A percentile compares a stretch with the other conserved stretches of the same genome.
These are phyloP conservation scores for Xylaria arbuscula DNA, from an alignment of 2,329 filamentous ascomycete species.

Conservation along the genomic window DNA sequence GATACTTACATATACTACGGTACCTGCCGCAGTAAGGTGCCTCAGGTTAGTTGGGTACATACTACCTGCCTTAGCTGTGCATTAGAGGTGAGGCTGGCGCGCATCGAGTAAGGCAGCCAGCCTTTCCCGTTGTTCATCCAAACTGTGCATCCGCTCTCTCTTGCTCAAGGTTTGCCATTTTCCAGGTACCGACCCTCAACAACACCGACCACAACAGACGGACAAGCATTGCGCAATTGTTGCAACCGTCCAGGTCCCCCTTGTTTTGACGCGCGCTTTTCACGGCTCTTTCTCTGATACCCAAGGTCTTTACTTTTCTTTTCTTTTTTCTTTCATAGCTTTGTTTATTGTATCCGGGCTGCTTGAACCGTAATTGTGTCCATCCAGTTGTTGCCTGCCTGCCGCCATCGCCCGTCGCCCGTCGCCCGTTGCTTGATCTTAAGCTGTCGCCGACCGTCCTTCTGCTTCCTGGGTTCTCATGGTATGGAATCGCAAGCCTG, in stretches of 20 bases:
- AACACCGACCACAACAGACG: conserved; percentile 5
- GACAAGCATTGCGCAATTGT: conserved; percentile 16
- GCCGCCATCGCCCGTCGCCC: neutral
- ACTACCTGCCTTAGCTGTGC: neutral
- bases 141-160: conserved; percentile 29
- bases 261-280: neutral
- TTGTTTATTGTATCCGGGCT: conserved; percentile 8
- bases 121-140: conserved; percentile 16
- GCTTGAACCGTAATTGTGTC: conserved; percentile 8
- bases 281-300: conserved; percentile 12
- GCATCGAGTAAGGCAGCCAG: conserved; percentile 15
- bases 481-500: conserved; percentile 27
- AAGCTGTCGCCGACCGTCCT: neutral
- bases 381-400: neutral
- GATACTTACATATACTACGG: no score
- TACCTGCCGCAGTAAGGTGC: no score
- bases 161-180: neutral
- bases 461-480: conserved; percentile 3
- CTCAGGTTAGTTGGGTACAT: neutral
- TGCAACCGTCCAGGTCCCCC: conserved; percentile 10
- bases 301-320: conserved; percentile 2
- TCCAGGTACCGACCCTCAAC: conserved; percentile 10
- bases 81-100: conserved; percentile 18
- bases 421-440: neutral
- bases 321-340: conserved; percentile 6